Base-by-base conservation (phyloP, 2,329 filamentous ascomycete genomes). In the Neopestalotiopsis clavispora region DNA sequence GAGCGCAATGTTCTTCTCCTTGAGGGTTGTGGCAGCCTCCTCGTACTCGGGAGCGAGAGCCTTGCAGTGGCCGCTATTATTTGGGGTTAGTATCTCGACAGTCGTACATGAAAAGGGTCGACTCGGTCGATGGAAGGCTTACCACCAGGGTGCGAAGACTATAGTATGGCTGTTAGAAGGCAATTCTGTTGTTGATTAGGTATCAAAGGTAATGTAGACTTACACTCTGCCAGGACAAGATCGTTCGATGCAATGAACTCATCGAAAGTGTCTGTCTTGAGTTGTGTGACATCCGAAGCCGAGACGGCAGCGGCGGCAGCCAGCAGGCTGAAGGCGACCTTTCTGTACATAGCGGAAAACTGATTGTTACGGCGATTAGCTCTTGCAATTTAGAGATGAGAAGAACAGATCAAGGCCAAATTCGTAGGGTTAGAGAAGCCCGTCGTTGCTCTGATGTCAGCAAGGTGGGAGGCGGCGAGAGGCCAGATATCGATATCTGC, bases 131-230 rank as follows among this genome's bases (percentile, higher is more conserved):
- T 23, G 76, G 20, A 42, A 42, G 32, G 58, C 68, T 69, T 69
- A 69, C 68, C 93, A 97, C 95, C 95, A 97, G 76, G 95, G 95
- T 74, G 95, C 95, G 82, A 94, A 98, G 90, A 98, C 92, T 94
- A 72, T 69, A 6, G 67, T 34, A 67, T 4, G 52, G 56, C 59
- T 61, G 78, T 87, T 78, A 87, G 82, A 69, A 61, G 69, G 45
- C 3, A 10, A 28, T 57, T 42, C 23, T 32, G 23, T 32, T 20
- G 20, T 7, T 14, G 28, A 32, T 28, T 10, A 12, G 20, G 57
- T 28, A 6, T 28, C 17, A 9, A n/a, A 6, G 34, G 34, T 38
- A 7, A 20, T 17, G 38, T 40, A 65, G 49, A 84, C 92, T 84
- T 86, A 95, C 93, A 99, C 86, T 99, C 95, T 76, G 94, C 94